Evolutionary conservation across 2,329 filamentous ascomycete genomes (phyloP).

Genomic region (Pseudogymnoascus sp.): DNA sequence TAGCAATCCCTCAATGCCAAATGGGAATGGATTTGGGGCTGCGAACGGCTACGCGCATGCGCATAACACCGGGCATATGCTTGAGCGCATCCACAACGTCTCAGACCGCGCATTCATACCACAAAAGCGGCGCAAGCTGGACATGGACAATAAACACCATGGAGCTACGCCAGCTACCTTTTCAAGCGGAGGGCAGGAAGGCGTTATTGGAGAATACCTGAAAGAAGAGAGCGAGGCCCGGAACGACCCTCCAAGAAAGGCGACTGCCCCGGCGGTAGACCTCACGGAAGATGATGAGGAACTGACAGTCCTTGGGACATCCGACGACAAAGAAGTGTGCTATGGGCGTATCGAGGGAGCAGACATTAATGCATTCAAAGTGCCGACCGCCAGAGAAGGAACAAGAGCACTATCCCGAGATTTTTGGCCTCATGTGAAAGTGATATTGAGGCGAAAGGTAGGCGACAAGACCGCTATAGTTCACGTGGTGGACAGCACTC

Average conservation of each 20-base stretch:
- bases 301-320: conserved; percentile 49
- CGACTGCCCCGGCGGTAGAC: conserved; percentile 33
- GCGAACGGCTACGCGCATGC: conserved; percentile 15
- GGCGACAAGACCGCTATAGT: conserved; percentile 53
- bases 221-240: conserved; percentile 48
- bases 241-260: conserved; percentile 24
- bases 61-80: conserved; percentile 35
- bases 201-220: conserved; percentile 58
- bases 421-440: conserved; percentile 67
- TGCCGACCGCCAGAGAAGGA: conserved; percentile 61
- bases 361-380: conserved; percentile 54
- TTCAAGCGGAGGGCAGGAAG: conserved; percentile 42
- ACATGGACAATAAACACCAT: conserved; percentile 16
- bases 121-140: conserved; percentile 56
- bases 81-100: conserved; percentile 70
- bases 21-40: conserved; percentile 18
- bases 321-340: conserved; percentile 64
- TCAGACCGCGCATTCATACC: conserved; percentile 55
- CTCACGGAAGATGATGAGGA: conserved; percentile 41
- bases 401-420: conserved; percentile 45
- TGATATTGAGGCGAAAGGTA: conserved; percentile 54
- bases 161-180: conserved; percentile 27
- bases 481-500: conserved; percentile 63
- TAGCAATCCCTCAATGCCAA: background rate
- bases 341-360: conserved; percentile 68